Evolutionary conservation across 2,329 filamentous ascomycete genomes (phyloP), one percentile per base, ranked within the genome.

Genomic region (Epichloe amarillans): DNA sequence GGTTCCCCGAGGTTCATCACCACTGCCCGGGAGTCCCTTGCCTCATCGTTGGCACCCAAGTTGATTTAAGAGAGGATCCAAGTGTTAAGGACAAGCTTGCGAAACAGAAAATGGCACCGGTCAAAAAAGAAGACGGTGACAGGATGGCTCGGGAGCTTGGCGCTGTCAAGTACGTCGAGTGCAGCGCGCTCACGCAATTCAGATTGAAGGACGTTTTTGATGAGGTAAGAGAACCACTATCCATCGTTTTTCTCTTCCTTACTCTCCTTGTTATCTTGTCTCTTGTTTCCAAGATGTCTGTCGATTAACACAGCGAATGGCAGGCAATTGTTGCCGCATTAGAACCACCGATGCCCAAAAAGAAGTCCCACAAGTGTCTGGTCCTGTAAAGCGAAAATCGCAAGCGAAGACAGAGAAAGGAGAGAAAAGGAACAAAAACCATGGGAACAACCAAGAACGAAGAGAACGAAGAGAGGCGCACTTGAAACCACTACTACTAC

Each of bases 181-280:
- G 93, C 75, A 96, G 90, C 66, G 93, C 93, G 52, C 73, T 98
- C 68, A 97, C 93, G 55, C 93, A 98, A 74, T 96, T 90, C 74
- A 96, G 96, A 73, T 74, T 98, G 58, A 98, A 98, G 77, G 93
- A 97, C 65, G 93, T 98, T 17, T 98, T 98, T 70, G 93, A 98
- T 64, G 93, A 97, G 86, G 90, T 95, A 78, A 60, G 79, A 37
- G 33, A 8, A 11, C 33, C 38, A 15, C 30, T 50, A 15, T 26
- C 47, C 14, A 26, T 15, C 47, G 10, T 3, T 44, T 44, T 35
- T 1, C 21, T 17, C n/a, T 21, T 19, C 23, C 8, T 40, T 47
- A 5, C 12, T 40, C 7, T 30, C 6, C 23, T 8, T 26, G 6
- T 26, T 26, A 8, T 8, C 23, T 39, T 38, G n/a, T 35, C 43